phyloP scores from a whole-genome alignment of 2,329 filamentous ascomycete species.

The Cordyceps fumosorosea region DNA sequence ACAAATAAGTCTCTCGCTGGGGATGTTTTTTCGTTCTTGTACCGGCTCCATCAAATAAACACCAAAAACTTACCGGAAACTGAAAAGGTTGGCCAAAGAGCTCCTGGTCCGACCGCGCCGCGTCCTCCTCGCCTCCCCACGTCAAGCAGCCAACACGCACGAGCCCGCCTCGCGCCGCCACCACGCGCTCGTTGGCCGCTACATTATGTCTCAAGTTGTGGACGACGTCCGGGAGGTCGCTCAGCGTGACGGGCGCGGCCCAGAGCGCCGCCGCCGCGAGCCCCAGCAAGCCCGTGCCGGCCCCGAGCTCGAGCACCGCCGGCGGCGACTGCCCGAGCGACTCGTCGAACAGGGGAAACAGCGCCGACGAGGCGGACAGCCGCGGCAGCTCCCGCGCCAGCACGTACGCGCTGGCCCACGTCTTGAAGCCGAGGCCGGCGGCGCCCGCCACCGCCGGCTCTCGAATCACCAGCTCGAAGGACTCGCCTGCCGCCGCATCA shows the following conservation, averaged over 20 bases:
- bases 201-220: slow-evolving; percentile 74
- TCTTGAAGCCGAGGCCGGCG: slow-evolving; percentile 77
- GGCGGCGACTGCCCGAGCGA: slow-evolving; percentile 25
- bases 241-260: slow-evolving; percentile 61
- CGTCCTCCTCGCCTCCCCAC: slow-evolving; percentile 53
- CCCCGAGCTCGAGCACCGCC: slow-evolving; percentile 68
- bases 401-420: slow-evolving; percentile 87
- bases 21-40: neutral
- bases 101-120: slow-evolving; percentile 34
- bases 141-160: slow-evolving; percentile 62
- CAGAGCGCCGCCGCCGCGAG: slow-evolving; percentile 73
- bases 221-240: slow-evolving; percentile 78
- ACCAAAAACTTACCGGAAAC: slow-evolving; percentile 39
- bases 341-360: slow-evolving; percentile 39
- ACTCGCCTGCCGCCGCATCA: slow-evolving; percentile 16
- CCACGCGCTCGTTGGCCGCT: slow-evolving; percentile 50
- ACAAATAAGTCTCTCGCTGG: neutral
- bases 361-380: slow-evolving; percentile 32
- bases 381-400: slow-evolving; percentile 64
- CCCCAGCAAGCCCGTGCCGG: slow-evolving; percentile 87
- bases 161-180: slow-evolving; percentile 52
- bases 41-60: neutral
- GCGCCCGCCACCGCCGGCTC: slow-evolving; percentile 87
- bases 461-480: slow-evolving; percentile 63
- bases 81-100: slow-evolving; percentile 39